Evolutionary conservation across 2,329 filamentous ascomycete species (phyloP).

Genomic region (Xylariaceae sp.): DNA sequence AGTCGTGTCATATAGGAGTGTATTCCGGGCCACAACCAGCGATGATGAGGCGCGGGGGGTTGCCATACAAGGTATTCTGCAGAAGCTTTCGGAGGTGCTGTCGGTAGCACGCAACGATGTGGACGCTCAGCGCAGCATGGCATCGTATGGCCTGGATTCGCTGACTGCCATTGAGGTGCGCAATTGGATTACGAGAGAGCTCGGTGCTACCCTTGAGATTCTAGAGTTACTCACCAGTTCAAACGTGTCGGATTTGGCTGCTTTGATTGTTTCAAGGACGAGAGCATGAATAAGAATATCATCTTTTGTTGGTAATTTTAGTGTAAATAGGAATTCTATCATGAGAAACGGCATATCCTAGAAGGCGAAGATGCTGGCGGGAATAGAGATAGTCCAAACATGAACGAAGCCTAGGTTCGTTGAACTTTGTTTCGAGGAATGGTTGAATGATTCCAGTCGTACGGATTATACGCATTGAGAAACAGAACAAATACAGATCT

Average conservation of each 20-base stretch:
- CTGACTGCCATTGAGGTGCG: conserved; percentile 25
- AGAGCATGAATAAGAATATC: conserved; percentile 7
- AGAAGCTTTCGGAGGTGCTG: conserved; percentile 34
- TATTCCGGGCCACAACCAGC: conserved; percentile 33
- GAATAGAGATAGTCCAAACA: too few relatives aligned
- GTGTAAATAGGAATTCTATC: neutral
- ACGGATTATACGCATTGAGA: too few relatives aligned
- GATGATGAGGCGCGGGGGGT: conserved; percentile 34
- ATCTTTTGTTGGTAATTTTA: neutral
- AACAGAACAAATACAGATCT: too few relatives aligned
- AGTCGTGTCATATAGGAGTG: conserved; percentile 30
- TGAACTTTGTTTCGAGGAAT: too few relatives aligned
- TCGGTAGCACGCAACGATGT: conserved; percentile 25
- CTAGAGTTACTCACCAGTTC: conserved; percentile 25
- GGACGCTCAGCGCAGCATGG: conserved; percentile 26
- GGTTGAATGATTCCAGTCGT: too few relatives aligned
- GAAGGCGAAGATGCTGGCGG: too few relatives aligned
- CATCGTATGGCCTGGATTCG: conserved; percentile 25
- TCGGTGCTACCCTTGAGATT: conserved; percentile 24
- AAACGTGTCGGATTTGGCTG: conserved; percentile 22
- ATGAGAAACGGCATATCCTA: too few relatives aligned
- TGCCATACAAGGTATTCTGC: conserved; percentile 30
- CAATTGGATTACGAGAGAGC: conserved; percentile 26
- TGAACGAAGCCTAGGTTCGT: too few relatives aligned
- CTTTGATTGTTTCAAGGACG: conserved; percentile 21